These are phyloP conservation scores for Candida tropicalis DNA, from an alignment of 1,139 yeast genomes.

Conservation along the genomic window DNA sequence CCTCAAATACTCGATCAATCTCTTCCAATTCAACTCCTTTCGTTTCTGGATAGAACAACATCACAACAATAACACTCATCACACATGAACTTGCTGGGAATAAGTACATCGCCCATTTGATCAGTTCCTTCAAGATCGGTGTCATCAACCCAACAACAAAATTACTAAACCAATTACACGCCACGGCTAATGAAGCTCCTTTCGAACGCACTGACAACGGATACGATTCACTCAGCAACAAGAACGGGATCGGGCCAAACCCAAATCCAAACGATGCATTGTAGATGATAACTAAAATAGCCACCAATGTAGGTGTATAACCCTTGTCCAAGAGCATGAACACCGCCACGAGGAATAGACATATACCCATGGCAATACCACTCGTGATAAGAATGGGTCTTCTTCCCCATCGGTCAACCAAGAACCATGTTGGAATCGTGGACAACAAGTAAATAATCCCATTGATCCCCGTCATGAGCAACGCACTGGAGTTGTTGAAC, in stretches of 20 bases:
- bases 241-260: conserved; percentile 62
- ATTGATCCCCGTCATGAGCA: conserved; percentile 57
- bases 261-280: conserved; percentile 58
- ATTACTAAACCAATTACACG: conserved; percentile 58
- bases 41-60: conserved; percentile 80
- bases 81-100: conserved; percentile 52
- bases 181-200: conserved; percentile 57
- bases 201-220: conserved; percentile 57
- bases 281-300: conserved; percentile 50
- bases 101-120: conserved; percentile 53
- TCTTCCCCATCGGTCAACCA: conserved; percentile 64
- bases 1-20: conserved; percentile 83
- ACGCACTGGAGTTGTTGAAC: conserved; percentile 49
- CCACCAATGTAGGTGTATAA: conserved; percentile 49
- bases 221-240: conserved; percentile 56
- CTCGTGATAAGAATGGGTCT: conserved; percentile 54
- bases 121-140: conserved; percentile 49
- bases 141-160: conserved; percentile 58
- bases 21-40: conserved; percentile 88
- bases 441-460: conserved; percentile 49
- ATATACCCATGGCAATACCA: conserved; percentile 49
- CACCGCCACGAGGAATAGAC: conserved; percentile 43
- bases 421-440: conserved; percentile 57
- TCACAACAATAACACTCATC: conserved; percentile 53
- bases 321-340: conserved; percentile 39